These are phyloP conservation scores for Triangularia setosa DNA, from an alignment of 2,329 filamentous ascomycete species.

Conservation along the genomic window DNA sequence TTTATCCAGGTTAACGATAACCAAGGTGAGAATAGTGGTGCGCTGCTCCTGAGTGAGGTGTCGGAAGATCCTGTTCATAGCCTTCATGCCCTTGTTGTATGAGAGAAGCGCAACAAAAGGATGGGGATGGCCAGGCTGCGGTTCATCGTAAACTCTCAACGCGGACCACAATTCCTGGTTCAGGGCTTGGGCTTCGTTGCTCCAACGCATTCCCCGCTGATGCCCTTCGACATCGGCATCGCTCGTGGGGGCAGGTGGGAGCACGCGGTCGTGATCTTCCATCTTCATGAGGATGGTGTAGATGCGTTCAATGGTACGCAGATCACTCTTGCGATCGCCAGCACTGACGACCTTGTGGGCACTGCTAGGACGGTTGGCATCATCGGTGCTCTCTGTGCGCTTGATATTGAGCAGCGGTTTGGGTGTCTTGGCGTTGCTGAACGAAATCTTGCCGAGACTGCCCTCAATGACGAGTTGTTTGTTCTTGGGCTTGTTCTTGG, in stretches of 20 bases:
- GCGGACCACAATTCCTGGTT: slow-evolving; percentile 80
- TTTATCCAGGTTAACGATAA: slow-evolving; percentile 87
- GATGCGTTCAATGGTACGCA: slow-evolving; percentile 83
- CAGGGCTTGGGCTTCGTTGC: slow-evolving; percentile 63
- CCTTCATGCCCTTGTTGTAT: slow-evolving; percentile 93
- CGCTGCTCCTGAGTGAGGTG: slow-evolving; percentile 90
- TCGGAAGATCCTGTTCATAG: slow-evolving; percentile 89
- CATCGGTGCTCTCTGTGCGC: slow-evolving; percentile 66
- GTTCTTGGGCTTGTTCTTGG: slow-evolving; percentile 96
- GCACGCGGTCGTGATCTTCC: slow-evolving; percentile 83
- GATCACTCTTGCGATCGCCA: slow-evolving; percentile 74
- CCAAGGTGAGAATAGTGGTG: slow-evolving; percentile 92
- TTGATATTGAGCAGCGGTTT: slow-evolving; percentile 95
- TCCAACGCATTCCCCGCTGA: slow-evolving; percentile 75
- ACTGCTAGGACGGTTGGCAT: slow-evolving; percentile 50
- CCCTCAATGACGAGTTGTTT: slow-evolving; percentile 95
- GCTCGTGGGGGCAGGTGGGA: slow-evolving; percentile 61
- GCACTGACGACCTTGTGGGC: slow-evolving; percentile 46
- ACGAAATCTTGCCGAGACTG: slow-evolving; percentile 95
- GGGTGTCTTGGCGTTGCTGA: slow-evolving; percentile 97
- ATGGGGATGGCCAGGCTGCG: slow-evolving; percentile 55
- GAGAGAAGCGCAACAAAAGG: slow-evolving; percentile 96
- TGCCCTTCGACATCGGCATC: slow-evolving; percentile 64
- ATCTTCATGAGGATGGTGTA: slow-evolving; percentile 88
- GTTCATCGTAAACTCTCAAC: slow-evolving; percentile 90